Percentiles rank a stretch among this genome's conserved stretches.
phyloP scores from a whole-genome alignment of 805 yeast genomes.

The Ogataea polymorpha region DNA sequence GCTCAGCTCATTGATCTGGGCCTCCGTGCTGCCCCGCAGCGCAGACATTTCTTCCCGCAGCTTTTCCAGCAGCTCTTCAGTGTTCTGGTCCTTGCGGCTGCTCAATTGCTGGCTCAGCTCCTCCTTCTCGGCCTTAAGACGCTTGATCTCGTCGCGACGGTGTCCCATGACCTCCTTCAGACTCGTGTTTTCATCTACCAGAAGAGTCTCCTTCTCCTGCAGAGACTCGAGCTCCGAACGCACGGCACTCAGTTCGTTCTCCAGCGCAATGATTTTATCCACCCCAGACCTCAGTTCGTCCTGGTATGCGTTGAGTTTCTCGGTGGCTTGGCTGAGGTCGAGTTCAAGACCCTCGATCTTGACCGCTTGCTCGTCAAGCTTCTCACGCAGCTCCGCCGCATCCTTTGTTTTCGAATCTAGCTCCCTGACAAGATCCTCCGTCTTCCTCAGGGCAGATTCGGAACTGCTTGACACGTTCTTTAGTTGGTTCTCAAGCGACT shows the following conservation, averaged over 20 bases:
- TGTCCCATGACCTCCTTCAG: slow-evolving; percentile 9
- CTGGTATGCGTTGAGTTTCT: slow-evolving; percentile 11
- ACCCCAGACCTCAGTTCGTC: slow-evolving; percentile 12
- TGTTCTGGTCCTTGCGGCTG: slow-evolving; percentile 4
- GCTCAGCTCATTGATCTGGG: slow-evolving; percentile 9
- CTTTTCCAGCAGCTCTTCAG: slow-evolving; percentile 12
- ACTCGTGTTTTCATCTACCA: slow-evolving; percentile 4
- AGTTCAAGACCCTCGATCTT: slow-evolving; percentile 15
- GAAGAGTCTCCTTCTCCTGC: slow-evolving; percentile 6
- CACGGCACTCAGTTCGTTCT: slow-evolving; percentile 8
- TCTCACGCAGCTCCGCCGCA: slow-evolving; percentile 11
- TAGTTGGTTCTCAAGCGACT: slow-evolving; percentile 5
- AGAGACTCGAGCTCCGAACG: slow-evolving; percentile 9
- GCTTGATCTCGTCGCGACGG: slow-evolving; percentile 9
- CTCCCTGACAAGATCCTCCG: slow-evolving; percentile 19
- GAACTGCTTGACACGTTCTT: not conserved
- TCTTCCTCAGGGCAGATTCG: slow-evolving; percentile 8
- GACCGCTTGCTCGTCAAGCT: slow-evolving; percentile 6
- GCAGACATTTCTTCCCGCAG: slow-evolving; percentile 8
- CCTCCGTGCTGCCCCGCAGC: slow-evolving; percentile 9
- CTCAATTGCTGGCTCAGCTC: slow-evolving; percentile 9
- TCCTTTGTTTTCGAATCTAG: slow-evolving; percentile 11
- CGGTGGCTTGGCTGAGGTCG: slow-evolving; percentile 11
- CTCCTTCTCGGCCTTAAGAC: slow-evolving; percentile 10
- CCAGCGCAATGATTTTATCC: slow-evolving; percentile 10